These are phyloP conservation scores for Xylaria grammica DNA, from an alignment of 495 filamentous ascomycete genomes.

Conservation along the genomic window DNA sequence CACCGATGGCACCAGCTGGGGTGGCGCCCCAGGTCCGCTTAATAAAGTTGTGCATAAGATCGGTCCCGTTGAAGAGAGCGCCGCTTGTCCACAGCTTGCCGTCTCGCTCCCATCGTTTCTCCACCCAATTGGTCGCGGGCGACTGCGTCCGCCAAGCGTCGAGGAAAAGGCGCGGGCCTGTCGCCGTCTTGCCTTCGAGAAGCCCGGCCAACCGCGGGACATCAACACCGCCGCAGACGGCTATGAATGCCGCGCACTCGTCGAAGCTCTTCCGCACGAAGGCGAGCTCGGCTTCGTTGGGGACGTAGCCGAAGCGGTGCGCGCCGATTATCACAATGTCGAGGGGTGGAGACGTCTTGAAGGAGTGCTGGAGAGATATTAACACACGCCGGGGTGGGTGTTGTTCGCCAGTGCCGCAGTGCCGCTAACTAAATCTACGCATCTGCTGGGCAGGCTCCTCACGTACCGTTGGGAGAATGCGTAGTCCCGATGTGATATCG, in stretches of 20 bases:
- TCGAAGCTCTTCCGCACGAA: conserved; percentile 30
- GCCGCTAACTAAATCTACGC: too few relatives aligned
- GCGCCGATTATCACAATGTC: conserved; percentile 35
- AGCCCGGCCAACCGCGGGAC: conserved; percentile 25
- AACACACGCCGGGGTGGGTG: too few relatives aligned
- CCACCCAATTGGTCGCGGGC: conserved; percentile 34
- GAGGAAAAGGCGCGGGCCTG: conserved; percentile 27
- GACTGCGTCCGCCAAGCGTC: conserved; percentile 9
- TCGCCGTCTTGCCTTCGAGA: conserved; percentile 31
- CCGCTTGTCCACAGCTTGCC: conserved; percentile 42
- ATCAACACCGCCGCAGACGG: conserved; percentile 34
- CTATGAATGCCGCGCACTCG: conserved; percentile 25
- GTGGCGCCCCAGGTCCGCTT: conserved; percentile 27
- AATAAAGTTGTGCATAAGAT: conserved; percentile 38
- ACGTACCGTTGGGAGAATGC: conserved; percentile 1
- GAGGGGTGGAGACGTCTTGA: conserved; percentile 30
- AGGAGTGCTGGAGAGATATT: conserved; percentile 24
- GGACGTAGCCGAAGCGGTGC: conserved; percentile 18
- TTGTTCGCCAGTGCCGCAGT: not conserved
- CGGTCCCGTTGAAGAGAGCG: conserved; percentile 38
- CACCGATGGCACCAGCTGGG: not conserved
- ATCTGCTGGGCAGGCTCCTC: not conserved
- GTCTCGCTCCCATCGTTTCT: conserved; percentile 37
- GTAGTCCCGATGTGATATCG: not conserved
- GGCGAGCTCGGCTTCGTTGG: conserved; percentile 25